Evolutionary conservation across 2,329 filamentous ascomycete species (phyloP).

Genomic region (Trichoderma simmonsii): DNA sequence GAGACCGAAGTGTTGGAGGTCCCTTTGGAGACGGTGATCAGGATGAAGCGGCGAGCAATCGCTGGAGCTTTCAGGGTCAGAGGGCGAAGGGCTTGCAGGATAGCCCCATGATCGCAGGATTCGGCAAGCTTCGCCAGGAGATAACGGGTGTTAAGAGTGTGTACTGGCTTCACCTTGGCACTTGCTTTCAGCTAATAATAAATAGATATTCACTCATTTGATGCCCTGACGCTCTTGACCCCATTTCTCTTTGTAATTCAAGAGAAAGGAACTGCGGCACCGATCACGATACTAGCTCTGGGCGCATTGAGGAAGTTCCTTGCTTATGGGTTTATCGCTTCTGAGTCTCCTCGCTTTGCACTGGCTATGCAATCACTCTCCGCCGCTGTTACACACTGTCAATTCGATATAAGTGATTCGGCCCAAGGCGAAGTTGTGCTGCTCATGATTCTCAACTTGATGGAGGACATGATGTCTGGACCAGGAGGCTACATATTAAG

Average conservation of each 20-base stretch:
- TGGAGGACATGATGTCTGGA: slow-evolving; percentile 97
- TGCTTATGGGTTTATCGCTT: slow-evolving; percentile 85
- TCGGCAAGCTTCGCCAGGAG: slow-evolving; percentile 84
- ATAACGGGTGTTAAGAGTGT: slow-evolving; percentile 79
- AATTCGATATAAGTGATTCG: slow-evolving; percentile 94
- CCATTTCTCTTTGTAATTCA: slow-evolving; percentile 97
- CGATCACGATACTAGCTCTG: slow-evolving; percentile 91
- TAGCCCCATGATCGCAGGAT: slow-evolving; percentile 92
- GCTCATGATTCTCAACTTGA: slow-evolving; percentile 88
- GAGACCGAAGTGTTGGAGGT: slow-evolving; percentile 40
- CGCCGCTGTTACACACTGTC: slow-evolving; percentile 92
- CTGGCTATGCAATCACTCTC: slow-evolving; percentile 93
- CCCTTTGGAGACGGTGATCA: slow-evolving; percentile 40
- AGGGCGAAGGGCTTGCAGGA: slow-evolving; percentile 97
- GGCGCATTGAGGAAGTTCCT: slow-evolving; percentile 96
- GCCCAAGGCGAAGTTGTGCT: slow-evolving; percentile 94
- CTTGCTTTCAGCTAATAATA: slow-evolving; percentile 20
- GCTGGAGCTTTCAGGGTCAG: slow-evolving; percentile 92
- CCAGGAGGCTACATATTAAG: slow-evolving; percentile 90
- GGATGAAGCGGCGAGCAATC: slow-evolving; percentile 61
- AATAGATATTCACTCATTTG: slow-evolving; percentile 79
- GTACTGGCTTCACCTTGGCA: slow-evolving; percentile 20
- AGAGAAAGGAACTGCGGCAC: slow-evolving; percentile 90
- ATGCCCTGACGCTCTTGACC: slow-evolving; percentile 83
- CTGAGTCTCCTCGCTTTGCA: slow-evolving; percentile 79